Percentiles rank a stretch among this genome's conserved stretches.
Conservation (phyloP, 31 red algal species). For the Porphyra umbilicalis region DNA sequence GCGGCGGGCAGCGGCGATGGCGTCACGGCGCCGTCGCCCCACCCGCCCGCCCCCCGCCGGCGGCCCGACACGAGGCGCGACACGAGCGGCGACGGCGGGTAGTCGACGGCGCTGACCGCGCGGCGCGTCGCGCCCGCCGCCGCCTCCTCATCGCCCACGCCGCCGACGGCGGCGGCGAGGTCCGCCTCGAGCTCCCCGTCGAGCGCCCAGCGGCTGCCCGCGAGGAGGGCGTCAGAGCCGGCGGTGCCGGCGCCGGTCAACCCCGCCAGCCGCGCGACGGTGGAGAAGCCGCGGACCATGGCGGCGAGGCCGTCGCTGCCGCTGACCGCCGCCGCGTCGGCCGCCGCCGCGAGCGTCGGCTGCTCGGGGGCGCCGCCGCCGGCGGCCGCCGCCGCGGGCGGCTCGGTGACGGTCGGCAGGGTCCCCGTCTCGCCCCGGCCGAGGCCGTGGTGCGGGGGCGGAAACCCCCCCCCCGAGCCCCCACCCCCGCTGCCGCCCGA, state of each 20-base stretch:
- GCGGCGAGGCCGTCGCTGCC: neutral
- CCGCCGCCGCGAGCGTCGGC: too few species aligned
- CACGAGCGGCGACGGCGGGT: neutral
- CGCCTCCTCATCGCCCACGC: neutral
- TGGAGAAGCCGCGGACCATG: neutral
- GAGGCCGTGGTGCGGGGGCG: too few species aligned
- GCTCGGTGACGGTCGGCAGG: too few species aligned
- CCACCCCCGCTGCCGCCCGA: too few species aligned
- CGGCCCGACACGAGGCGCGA: neutral
- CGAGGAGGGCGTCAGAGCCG: neutral
- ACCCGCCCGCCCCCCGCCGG: neutral
- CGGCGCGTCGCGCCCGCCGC: neutral
- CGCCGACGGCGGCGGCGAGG: neutral
- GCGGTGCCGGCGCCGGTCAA: neutral
- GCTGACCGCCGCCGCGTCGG: neutral
- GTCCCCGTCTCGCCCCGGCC: too few species aligned
- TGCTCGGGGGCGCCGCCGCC: too few species aligned
- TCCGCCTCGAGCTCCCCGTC: neutral
- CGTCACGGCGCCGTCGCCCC: too few species aligned
- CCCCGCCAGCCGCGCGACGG: neutral
- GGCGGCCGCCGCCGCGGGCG: too few species aligned
- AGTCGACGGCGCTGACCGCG: neutral
- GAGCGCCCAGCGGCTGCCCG: neutral
- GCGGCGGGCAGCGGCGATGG: too few species aligned
- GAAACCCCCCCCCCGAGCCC: neutral